Evolutionary conservation across 768 basidiomycete genomes (phyloP).

Genomic region (Pholiota conissans): DNA sequence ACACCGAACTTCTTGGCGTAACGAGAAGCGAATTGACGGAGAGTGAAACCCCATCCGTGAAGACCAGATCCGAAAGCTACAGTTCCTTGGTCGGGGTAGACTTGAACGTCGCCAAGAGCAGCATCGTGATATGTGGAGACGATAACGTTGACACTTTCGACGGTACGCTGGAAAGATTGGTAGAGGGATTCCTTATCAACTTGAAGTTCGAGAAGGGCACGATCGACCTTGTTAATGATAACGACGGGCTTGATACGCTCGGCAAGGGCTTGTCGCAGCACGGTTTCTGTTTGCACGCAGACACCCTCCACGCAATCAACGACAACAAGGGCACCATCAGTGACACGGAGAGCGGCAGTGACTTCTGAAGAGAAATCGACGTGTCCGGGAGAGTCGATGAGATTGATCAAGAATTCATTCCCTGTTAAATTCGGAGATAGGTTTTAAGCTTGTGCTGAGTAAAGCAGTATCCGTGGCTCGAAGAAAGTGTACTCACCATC

Average conservation of each 20-base stretch:
- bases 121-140: conserved; percentile 95
- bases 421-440: conserved; percentile 41
- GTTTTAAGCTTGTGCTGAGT: conserved; percentile 7
- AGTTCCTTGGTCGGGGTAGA: conserved; percentile 97
- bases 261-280: conserved; percentile 92
- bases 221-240: conserved; percentile 99
- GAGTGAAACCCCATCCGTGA: conserved; percentile 99
- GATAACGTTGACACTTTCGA: conserved; percentile 98
- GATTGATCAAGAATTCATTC: conserved; percentile 97
- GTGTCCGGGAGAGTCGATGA: conserved; percentile 99
- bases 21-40: conserved; percentile 92
- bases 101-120: conserved; percentile 96
- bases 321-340: conserved; percentile 98
- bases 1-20: conserved; percentile 99
- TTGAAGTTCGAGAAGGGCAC: conserved; percentile 97
- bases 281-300: conserved; percentile 99
- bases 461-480: not conserved
- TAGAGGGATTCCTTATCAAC: conserved; percentile 95
- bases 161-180: conserved; percentile 96
- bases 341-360: conserved; percentile 98
- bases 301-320: conserved; percentile 99
- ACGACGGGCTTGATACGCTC: conserved; percentile 99
- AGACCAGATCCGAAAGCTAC: conserved; percentile 99
- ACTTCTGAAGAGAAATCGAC: conserved; percentile 99
- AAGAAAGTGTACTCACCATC: conserved; percentile 53